Base-by-base conservation (phyloP, 768 basidiomycete genomes). In the Rhizopogon vesiculosus region DNA sequence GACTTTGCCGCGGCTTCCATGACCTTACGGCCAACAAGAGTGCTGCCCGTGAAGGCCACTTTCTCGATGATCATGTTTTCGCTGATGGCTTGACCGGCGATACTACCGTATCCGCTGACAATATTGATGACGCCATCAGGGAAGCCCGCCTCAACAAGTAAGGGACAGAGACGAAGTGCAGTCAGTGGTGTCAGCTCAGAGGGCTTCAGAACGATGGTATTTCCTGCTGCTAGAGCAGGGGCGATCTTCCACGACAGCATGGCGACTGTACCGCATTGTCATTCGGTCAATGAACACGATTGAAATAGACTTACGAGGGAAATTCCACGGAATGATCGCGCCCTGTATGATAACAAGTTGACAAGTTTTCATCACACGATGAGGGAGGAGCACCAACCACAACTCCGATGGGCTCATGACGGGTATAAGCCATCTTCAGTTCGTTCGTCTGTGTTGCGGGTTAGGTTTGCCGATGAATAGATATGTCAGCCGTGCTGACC, bases 11-110 rank as follows among this genome's bases (percentile, higher is more conserved):
- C 78, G 0, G 85, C 81, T 61, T 81, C 78, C 73, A 85, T 78
- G 67, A 88, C 80, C 59, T 77, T 78, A 10, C 85, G 77, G 15
- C 87, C 87, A 51, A 82, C 79, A 45, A 78, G 66, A 41, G 86
- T 85, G 53, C 79, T 81, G n/a, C 87, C 87, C 5, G 87, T 89
- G 74, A 89, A 88, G 0, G 85, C 81, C 56, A 89, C 78, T 74
- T 88, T 89, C 57, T 82, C 78, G 61, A 90, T 80, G 40, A 67
- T 68, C 60, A 73, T 75, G 70, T 87, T 84, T 45, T 72, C 68
- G 1, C 80, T 64, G 60, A 88, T 81, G 43, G 83, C 81, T 45
- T 76, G 69, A 3, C 86, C 86, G 29, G 80, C 84, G 19, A 72
- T 76, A 42, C 16, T 35, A 53, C 85, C 85, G 61, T 79, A 76